phyloP scores from a whole-genome alignment of 1,284 basidiomycete genomes.

The Ganoderma leucocontextum region DNA sequence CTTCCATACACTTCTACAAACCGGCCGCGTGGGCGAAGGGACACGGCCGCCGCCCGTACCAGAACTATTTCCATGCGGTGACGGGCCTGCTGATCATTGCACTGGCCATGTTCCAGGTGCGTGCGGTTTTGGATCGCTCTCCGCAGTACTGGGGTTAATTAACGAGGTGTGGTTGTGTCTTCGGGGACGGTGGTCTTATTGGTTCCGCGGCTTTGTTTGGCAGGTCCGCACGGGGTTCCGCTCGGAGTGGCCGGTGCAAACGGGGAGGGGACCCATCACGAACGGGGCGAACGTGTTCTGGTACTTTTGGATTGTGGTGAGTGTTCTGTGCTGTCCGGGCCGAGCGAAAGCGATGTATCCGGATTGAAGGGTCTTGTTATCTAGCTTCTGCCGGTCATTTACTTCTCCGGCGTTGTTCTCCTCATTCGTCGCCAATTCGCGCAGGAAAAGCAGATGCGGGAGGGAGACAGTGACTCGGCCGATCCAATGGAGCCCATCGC shows the following conservation, averaged over 20 bases:
- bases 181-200: constrained; percentile 34
- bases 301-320: constrained; percentile 61
- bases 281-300: constrained; percentile 53
- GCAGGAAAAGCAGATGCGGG: constrained; percentile 46
- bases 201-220: constrained; percentile 43
- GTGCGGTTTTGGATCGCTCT: constrained; percentile 18
- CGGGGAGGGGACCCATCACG: constrained; percentile 49
- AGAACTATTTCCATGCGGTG: constrained; percentile 67
- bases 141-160: neutral
- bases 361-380: constrained; percentile 38
- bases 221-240: constrained; percentile 59
- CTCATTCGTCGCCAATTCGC: constrained; percentile 53
- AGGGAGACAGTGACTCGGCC: neutral
- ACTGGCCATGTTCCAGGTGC: constrained; percentile 61
- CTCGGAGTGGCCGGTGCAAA: constrained; percentile 54
- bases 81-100: constrained; percentile 60
- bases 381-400: constrained; percentile 56
- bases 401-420: constrained; percentile 54
- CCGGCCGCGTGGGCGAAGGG: constrained; percentile 42
- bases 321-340: constrained; percentile 31
- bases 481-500: constrained; percentile 13
- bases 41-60: constrained; percentile 51
- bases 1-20: constrained; percentile 67
- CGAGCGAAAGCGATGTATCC: neutral
- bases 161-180: constrained; percentile 50